Percentiles rank a stretch among this genome's conserved stretches.
These are phyloP conservation scores for Pyrrhoderma lamaoense DNA, from an alignment of 1,284 basidiomycete species.

Conservation along the genomic window DNA sequence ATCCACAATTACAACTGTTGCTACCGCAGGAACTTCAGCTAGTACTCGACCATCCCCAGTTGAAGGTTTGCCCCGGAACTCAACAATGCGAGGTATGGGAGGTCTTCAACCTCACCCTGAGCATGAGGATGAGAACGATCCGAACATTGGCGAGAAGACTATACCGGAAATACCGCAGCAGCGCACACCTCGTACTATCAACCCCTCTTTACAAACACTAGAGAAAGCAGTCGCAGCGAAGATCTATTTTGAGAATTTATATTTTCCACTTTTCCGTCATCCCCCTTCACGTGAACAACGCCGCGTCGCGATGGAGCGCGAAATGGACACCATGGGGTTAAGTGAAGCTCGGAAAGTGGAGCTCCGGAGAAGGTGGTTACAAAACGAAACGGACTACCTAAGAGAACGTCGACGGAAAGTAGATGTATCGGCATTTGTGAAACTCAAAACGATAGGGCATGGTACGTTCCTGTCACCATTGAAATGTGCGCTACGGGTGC, in stretches of 20 bases:
- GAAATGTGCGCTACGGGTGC: too few relatives aligned
- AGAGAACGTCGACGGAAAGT: constrained; percentile 79
- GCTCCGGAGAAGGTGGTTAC: constrained; percentile 70
- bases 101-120: constrained; percentile 57
- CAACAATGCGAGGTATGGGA: constrained; percentile 41
- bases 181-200: constrained; percentile 47
- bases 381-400: constrained; percentile 86
- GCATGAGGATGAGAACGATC: constrained; percentile 49
- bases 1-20: constrained; percentile 52
- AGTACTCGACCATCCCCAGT: constrained; percentile 45
- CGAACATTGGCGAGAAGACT: constrained; percentile 23
- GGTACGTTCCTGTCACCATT: constrained; percentile 44
- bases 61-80: constrained; percentile 54
- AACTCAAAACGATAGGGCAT: constrained; percentile 93
- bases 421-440: constrained; percentile 78
- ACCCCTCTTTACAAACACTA: constrained; percentile 81
- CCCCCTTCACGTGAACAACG: constrained; percentile 81
- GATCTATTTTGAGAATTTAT: constrained; percentile 95
- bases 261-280: constrained; percentile 84
- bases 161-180: constrained; percentile 28
- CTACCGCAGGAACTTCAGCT: constrained; percentile 33
- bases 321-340: constrained; percentile 72
- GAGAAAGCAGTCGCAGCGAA: constrained; percentile 90
- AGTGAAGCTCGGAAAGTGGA: constrained; percentile 63
- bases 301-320: constrained; percentile 77